Conservation (phyloP, 257 asterid species). For the Solanum tarapatanum region DNA sequence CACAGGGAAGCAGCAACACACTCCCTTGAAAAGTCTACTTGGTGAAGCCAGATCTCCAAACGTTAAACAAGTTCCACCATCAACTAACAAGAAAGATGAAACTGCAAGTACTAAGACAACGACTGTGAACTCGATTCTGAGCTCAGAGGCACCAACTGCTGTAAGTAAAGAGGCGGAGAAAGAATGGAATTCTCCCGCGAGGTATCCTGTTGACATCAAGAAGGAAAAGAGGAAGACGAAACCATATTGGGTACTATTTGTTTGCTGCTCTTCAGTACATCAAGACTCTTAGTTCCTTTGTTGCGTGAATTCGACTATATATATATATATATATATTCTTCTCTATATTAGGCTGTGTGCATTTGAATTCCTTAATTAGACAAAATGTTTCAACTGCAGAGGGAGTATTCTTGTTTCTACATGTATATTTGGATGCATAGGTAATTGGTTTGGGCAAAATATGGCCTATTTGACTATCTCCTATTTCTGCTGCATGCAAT, state of each 20-base stretch:
- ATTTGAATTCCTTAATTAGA: not conserved
- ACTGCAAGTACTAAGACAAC: conserved; percentile 24
- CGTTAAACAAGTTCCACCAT: conserved; percentile 31
- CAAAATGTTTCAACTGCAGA: not conserved
- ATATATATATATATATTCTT: not conserved
- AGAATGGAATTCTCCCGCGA: conserved; percentile 90
- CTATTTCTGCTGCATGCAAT: not conserved
- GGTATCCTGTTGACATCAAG: conserved; percentile 70
- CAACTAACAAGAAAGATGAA: conserved; percentile 23
- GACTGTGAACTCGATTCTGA: conserved; percentile 21
- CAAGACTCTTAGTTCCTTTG: conserved; percentile 24
- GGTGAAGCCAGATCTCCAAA: conserved; percentile 56
- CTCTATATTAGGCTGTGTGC: not conserved
- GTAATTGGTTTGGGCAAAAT: not conserved
- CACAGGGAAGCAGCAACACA: conserved; percentile 55
- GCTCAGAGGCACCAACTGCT: conserved; percentile 18
- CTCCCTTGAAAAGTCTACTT: conserved; percentile 49
- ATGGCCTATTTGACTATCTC: not conserved
- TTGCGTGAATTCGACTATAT: not conserved
- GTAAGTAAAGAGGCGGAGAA: conserved; percentile 37
- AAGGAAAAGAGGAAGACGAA: conserved; percentile 67
- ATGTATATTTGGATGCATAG: not conserved
- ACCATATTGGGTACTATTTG: conserved; percentile 71
- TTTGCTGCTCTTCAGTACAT: conserved; percentile 70
- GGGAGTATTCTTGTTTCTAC: not conserved